Percentiles rank a stretch among this genome's conserved stretches.
Conservation (phyloP, 2,329 filamentous ascomycete species). For the Grosmannia huntii region DNA sequence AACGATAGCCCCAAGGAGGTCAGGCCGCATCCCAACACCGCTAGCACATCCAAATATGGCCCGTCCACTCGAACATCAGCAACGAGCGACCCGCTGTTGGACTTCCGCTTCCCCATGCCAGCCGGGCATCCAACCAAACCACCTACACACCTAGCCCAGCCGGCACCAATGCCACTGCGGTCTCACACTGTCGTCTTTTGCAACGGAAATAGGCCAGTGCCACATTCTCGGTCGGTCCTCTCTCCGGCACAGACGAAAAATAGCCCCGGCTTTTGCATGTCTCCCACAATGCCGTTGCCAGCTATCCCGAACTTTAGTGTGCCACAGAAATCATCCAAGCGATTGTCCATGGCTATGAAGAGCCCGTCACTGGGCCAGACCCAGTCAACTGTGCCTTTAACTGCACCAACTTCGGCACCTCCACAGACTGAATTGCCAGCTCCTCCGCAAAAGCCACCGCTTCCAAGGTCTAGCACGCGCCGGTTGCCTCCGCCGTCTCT, state of each 20-base stretch:
- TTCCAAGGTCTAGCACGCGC: constrained; percentile 15
- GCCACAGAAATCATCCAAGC: constrained; percentile 30
- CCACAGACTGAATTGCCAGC: background rate
- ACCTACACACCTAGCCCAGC: constrained; percentile 7
- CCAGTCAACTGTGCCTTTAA: background rate
- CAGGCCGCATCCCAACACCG: constrained; percentile 37
- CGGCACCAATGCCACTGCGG: constrained; percentile 1
- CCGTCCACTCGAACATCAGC: constrained; percentile 35
- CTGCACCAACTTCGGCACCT: background rate
- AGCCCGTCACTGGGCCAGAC: background rate
- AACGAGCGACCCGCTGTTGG: constrained; percentile 25
- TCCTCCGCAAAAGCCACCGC: background rate
- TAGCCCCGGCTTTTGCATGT: background rate
- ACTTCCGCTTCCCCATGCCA: constrained; percentile 16
- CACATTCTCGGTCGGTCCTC: background rate
- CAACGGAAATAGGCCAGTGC: background rate
- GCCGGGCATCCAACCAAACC: background rate
- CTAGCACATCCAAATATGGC: constrained; percentile 36
- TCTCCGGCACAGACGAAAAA: background rate
- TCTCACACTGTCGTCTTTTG: background rate
- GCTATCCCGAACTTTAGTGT: constrained; percentile 41
- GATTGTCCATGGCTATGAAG: constrained; percentile 27
- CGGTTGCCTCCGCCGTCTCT: constrained; percentile 31
- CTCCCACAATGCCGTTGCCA: constrained; percentile 1
- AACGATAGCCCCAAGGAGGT: constrained; percentile 19